Conservation (phyloP, 371 early-diverging fungal genomes). For the Funneliformis caledonium region DNA sequence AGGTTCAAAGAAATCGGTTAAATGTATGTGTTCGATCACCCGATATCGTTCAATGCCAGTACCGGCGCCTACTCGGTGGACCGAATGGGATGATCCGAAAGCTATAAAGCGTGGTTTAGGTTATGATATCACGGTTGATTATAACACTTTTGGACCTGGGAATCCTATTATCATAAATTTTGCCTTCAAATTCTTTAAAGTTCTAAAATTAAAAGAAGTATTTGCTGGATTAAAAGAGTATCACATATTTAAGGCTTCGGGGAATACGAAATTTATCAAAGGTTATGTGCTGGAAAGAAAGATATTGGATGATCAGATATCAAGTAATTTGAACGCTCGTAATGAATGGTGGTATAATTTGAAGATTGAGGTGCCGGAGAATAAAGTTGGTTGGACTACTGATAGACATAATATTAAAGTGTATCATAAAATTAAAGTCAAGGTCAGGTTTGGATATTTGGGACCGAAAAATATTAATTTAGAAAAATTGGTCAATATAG, state of each 20-base stretch:
- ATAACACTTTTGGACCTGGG: constrained; percentile 24
- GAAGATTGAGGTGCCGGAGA: not conserved
- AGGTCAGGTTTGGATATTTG: no score
- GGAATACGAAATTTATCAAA: not conserved
- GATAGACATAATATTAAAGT: constrained; percentile 18
- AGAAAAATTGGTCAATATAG: no score
- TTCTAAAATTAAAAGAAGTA: constrained; percentile 35
- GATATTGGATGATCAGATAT: constrained; percentile 7
- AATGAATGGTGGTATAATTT: constrained; percentile 18
- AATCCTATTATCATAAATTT: constrained; percentile 31
- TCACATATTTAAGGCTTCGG: not conserved
- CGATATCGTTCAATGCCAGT: constrained; percentile 14
- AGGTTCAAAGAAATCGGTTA: constrained; percentile 10
- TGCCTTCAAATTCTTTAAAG: constrained; percentile 12
- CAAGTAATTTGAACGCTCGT: not conserved
- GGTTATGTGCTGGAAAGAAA: not conserved
- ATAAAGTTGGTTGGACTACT: constrained; percentile 20
- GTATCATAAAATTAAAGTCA: no score
- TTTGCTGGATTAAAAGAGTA: constrained; percentile 32
- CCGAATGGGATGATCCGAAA: constrained; percentile 23
- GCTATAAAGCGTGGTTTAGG: constrained; percentile 14
- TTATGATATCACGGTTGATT: constrained; percentile 20
- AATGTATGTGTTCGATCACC: not conserved
- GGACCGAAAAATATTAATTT: no score
- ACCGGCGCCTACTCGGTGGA: not conserved